These are phyloP conservation scores for Scheffersomyces segobiensis DNA, from an alignment of 1,139 yeast species.

Conservation along the genomic window DNA sequence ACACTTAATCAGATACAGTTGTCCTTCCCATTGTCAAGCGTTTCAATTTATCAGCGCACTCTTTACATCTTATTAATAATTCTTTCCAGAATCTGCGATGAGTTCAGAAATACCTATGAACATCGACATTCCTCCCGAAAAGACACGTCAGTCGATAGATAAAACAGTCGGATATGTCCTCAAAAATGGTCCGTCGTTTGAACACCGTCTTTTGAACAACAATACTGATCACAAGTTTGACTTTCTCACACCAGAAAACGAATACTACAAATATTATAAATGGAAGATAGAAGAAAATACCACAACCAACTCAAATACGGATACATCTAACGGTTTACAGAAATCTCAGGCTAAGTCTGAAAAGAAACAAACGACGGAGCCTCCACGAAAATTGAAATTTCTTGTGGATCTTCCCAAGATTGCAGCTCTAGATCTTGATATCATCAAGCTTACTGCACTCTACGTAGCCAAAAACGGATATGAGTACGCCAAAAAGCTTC, in stretches of 20 bases:
- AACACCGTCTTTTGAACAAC: slow-evolving; percentile 54
- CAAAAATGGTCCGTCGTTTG: slow-evolving; percentile 70
- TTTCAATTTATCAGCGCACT: background rate
- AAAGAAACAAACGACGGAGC: background rate
- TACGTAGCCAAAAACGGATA: slow-evolving; percentile 61
- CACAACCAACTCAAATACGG: slow-evolving; percentile 15
- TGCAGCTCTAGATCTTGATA: slow-evolving; percentile 63
- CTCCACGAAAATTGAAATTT: slow-evolving; percentile 48
- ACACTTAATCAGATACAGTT: background rate
- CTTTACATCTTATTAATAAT: background rate
- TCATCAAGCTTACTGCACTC: slow-evolving; percentile 72
- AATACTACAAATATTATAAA: slow-evolving; percentile 58
- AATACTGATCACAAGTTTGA: slow-evolving; percentile 56
- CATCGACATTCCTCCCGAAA: slow-evolving; percentile 57
- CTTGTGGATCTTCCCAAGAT: slow-evolving; percentile 53
- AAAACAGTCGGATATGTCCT: slow-evolving; percentile 73
- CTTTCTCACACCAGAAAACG: slow-evolving; percentile 57
- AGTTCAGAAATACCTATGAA: slow-evolving; percentile 32
- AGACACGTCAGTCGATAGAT: slow-evolving; percentile 57
- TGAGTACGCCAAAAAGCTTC: slow-evolving; percentile 38
- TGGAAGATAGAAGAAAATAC: slow-evolving; percentile 27
- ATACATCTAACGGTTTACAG: slow-evolving; percentile 11
- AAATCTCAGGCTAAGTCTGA: slow-evolving; percentile 3
- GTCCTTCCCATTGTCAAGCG: no score
- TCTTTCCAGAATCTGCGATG: background rate